A percentile compares a stretch with the other conserved stretches of the same genome.
phyloP scores from a whole-genome alignment of 176 grass and related monocot genomes.

The Zizania latifolia region DNA sequence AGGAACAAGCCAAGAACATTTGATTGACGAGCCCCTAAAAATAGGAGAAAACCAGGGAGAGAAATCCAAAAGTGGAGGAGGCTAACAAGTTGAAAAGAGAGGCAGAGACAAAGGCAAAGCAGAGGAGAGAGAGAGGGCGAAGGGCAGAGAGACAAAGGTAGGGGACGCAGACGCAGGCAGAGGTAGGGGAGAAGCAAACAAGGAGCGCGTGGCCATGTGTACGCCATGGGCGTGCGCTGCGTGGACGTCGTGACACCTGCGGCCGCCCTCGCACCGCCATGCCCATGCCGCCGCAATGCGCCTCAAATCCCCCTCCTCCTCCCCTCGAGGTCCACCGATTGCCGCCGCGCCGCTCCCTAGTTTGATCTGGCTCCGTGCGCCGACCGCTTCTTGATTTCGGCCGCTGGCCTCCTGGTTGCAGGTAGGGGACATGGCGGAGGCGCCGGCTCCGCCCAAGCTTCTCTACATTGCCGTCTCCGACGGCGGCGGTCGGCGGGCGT shows the following conservation, averaged over 20 bases:
- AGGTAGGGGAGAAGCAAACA: not conserved
- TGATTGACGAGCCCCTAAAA: not conserved
- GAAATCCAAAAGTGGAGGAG: not conserved
- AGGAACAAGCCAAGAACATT: not conserved
- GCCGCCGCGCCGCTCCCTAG: not conserved
- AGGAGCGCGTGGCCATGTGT: slow-evolving; percentile 42
- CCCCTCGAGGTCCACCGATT: slow-evolving; percentile 33
- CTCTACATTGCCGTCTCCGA: slow-evolving; percentile 86
- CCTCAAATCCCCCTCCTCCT: slow-evolving; percentile 24
- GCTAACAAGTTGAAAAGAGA: too few species aligned
- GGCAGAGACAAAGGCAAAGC: too few species aligned
- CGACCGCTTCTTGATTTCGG: slow-evolving; percentile 4
- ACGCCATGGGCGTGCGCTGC: slow-evolving; percentile 41
- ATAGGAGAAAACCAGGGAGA: not conserved
- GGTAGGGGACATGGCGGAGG: slow-evolving; percentile 34
- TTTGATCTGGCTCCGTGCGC: not conserved
- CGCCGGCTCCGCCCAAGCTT: slow-evolving; percentile 42
- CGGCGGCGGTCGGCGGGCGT: slow-evolving; percentile 36
- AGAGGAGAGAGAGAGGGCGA: too few species aligned
- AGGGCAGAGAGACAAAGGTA: too few species aligned
- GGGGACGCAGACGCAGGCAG: too few species aligned
- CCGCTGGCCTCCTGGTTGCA: not conserved
- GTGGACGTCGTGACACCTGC: slow-evolving; percentile 45
- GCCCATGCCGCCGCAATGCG: slow-evolving; percentile 34
- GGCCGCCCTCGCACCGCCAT: slow-evolving; percentile 7